Evolutionary conservation across 352 stramenopile species (phyloP).

Genomic region (Phytophthora lateralis): DNA sequence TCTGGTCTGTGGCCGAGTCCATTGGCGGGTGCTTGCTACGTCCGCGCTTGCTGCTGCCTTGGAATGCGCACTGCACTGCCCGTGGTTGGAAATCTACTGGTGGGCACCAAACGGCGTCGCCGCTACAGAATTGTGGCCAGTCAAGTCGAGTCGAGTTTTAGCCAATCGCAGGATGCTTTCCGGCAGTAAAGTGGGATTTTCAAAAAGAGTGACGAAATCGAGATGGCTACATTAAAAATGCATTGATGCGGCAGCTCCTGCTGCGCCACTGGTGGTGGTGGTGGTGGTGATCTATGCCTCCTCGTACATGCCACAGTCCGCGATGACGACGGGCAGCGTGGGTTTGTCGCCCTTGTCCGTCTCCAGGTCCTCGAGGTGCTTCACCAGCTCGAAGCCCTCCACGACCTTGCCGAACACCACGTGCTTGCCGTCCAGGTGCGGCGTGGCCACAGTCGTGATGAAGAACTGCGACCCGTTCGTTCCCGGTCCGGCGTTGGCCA

Average conservation of each 20-base stretch:
- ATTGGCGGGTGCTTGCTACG: conserved; percentile 38
- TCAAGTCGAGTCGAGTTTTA: conserved; percentile 33
- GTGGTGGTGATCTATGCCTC: conserved; percentile 22
- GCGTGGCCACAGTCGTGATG: conserved; percentile 93
- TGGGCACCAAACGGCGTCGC: conserved; percentile 26
- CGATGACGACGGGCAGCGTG: conserved; percentile 91
- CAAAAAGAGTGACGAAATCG: conserved; percentile 5
- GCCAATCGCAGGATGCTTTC: conserved; percentile 31
- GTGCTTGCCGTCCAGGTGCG: conserved; percentile 98
- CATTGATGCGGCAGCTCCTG: neutral
- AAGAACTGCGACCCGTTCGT: conserved; percentile 99
- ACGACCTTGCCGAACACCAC: conserved; percentile 97
- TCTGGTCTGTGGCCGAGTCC: conserved; percentile 90
- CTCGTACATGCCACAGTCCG: conserved; percentile 94
- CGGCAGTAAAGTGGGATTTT: conserved; percentile 2
- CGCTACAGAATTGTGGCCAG: conserved; percentile 37
- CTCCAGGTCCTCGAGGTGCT: conserved; percentile 91
- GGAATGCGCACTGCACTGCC: conserved; percentile 26
- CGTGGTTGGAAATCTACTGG: conserved; percentile 39
- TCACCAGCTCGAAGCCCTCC: conserved; percentile 92
- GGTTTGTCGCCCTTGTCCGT: conserved; percentile 94
- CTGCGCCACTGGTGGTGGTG: neutral
- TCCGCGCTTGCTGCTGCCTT: conserved; percentile 10
- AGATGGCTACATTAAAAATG: conserved; percentile 34
- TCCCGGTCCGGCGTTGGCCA: conserved; percentile 96